phyloP scores from a whole-genome alignment of 1,284 basidiomycete species.

The Ustilago nuda region DNA sequence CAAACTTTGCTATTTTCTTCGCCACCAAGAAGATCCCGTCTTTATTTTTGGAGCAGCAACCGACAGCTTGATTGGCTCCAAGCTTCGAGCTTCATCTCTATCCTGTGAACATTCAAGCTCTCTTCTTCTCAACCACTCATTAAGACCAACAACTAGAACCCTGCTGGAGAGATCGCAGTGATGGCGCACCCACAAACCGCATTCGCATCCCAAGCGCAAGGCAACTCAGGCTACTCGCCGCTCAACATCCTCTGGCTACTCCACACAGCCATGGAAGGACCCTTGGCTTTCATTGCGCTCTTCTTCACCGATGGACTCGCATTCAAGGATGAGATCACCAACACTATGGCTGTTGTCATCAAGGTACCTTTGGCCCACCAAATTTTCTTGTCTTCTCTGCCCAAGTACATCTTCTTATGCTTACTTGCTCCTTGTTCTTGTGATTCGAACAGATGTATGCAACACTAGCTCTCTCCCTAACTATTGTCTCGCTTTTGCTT shows the following conservation, averaged over 20 bases:
- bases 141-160: not conserved
- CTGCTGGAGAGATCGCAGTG: no score
- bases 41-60: conserved; percentile 21
- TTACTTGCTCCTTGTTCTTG: not conserved
- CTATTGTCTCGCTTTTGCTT: conserved; percentile 43
- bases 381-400: not conserved
- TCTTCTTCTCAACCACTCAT: not conserved
- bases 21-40: conserved; percentile 13
- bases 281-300: conserved; percentile 79
- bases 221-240: conserved; percentile 19
- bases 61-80: conserved; percentile 8
- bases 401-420: not conserved
- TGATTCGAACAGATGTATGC: conserved; percentile 28
- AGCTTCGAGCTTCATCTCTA: not conserved
- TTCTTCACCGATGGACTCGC: conserved; percentile 76
- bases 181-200: conserved; percentile 53
- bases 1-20: not conserved
- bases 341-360: conserved; percentile 79
- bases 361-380: conserved; percentile 73
- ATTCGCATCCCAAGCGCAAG: conserved; percentile 23
- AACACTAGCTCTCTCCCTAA: conserved; percentile 29
- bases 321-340: conserved; percentile 79
- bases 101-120: conserved; percentile 2
- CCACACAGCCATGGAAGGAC: conserved; percentile 81
- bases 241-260: conserved; percentile 75